Conservation (phyloP, 2,329 filamentous ascomycete species). For the Rutstroemia sp. region DNA sequence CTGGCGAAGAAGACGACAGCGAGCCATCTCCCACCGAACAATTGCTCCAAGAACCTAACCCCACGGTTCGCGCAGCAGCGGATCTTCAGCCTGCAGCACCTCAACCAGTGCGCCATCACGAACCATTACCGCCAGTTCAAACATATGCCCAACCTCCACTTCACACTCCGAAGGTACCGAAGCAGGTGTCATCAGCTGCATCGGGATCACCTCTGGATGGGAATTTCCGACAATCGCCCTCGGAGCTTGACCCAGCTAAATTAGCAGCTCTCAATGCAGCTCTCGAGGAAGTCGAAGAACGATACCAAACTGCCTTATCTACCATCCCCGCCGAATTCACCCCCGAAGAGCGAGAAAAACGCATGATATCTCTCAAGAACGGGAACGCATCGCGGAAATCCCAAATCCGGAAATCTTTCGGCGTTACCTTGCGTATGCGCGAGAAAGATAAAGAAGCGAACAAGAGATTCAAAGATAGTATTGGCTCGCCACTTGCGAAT, state of each 20-base stretch:
- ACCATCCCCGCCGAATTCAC: conserved; percentile 9
- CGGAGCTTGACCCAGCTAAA: conserved; percentile 18
- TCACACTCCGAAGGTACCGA: conserved; percentile 6
- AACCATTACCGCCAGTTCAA: neutral
- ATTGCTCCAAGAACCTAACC: neutral
- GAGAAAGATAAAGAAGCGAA: conserved; percentile 21
- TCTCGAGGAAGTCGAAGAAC: conserved; percentile 15
- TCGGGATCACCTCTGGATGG: neutral
- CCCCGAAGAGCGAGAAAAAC: conserved; percentile 7
- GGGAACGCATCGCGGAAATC: conserved; percentile 23
- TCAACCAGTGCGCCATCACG: neutral
- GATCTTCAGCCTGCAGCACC: neutral
- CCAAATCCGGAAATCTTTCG: conserved; percentile 22
- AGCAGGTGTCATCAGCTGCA: conserved; percentile 1
- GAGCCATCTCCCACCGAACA: neutral
- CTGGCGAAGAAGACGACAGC: neutral
- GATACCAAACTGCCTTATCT: conserved; percentile 9
- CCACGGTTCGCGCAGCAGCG: too few relatives aligned
- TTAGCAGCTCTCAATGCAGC: conserved; percentile 16
- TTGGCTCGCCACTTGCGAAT: neutral
- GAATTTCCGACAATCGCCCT: conserved; percentile 16
- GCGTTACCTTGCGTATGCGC: conserved; percentile 24
- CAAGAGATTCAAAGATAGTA: neutral
- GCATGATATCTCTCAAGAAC: conserved; percentile 21
- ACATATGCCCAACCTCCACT: conserved; percentile 9